Evolutionary conservation across 306 rosid genomes (phyloP).

Genomic region (Astragalus glycyphyllos): DNA sequence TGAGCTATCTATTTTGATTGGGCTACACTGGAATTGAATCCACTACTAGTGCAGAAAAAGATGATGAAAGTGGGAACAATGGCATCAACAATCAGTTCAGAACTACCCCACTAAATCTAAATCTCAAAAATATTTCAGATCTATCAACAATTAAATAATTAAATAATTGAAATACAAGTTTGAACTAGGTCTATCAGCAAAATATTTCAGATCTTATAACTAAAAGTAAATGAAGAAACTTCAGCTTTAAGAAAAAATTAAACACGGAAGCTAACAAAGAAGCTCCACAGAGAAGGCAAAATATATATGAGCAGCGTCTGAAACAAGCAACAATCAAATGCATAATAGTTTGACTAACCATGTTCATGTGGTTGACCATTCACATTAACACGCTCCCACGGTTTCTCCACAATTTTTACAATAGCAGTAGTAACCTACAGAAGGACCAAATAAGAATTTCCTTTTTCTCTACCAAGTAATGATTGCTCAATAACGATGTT

Average conservation of each 20-base stretch:
- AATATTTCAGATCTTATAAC: constrained; percentile 16
- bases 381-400: constrained; percentile 84
- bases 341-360: constrained; percentile 62
- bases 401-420: constrained; percentile 84
- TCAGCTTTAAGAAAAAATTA: background rate
- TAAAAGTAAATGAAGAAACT: background rate
- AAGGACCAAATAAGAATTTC: constrained; percentile 14
- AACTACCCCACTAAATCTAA: background rate
- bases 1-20: constrained; percentile 2
- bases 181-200: constrained; percentile 1
- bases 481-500: constrained; percentile 4
- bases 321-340: constrained; percentile 11
- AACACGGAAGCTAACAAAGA: constrained; percentile 22
- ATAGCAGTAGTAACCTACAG: constrained; percentile 77
- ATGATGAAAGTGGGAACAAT: background rate
- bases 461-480: constrained; percentile 24
- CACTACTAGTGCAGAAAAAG: background rate
- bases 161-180: constrained; percentile 10
- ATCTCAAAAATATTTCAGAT: background rate
- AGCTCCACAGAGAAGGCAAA: background rate
- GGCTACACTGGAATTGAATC: constrained; percentile 7
- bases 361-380: constrained; percentile 85
- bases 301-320: background rate
- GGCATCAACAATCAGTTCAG: constrained; percentile 17
- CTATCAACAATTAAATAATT: too few relatives aligned